A percentile compares a stretch with the other conserved stretches of the same genome.
phyloP scores from a whole-genome alignment of 192 early-diverging fungal species.

The Pilaira anomala region DNA sequence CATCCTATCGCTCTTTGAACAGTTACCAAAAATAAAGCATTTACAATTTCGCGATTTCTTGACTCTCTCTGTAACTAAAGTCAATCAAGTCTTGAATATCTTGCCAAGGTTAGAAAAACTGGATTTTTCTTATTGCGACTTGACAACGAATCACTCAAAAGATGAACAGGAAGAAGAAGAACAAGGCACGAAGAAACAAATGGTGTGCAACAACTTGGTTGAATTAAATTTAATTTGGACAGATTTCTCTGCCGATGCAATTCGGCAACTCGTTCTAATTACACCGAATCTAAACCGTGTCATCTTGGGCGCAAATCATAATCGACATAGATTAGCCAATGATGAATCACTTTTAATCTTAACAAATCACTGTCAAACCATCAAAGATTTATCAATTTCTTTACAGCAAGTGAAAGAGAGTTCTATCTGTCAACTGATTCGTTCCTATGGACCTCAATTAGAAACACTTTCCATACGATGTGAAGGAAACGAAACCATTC shows the following conservation, averaged over 20 bases:
- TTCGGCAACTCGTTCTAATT: neutral
- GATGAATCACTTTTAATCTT: neutral
- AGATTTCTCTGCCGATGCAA: slow-evolving; percentile 10
- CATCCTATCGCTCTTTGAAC: neutral
- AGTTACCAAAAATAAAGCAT: slow-evolving; percentile 5
- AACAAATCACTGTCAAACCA: neutral
- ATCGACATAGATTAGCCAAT: slow-evolving; percentile 5
- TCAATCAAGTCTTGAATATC: slow-evolving; percentile 3
- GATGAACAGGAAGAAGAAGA: neutral
- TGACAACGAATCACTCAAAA: neutral
- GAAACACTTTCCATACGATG: slow-evolving; percentile 8
- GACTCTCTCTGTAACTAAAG: slow-evolving; percentile 6
- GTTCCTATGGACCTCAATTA: neutral
- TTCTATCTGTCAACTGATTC: slow-evolving; percentile 3
- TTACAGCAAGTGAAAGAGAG: slow-evolving; percentile 13
- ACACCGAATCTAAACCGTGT: slow-evolving; percentile 3
- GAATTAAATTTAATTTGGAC: slow-evolving; percentile 10
- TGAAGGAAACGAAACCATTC: slow-evolving; percentile 4
- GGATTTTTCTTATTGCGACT: slow-evolving; percentile 3
- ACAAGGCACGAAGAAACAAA: neutral
- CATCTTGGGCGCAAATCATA: slow-evolving; percentile 18
- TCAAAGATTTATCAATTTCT: slow-evolving; percentile 12
- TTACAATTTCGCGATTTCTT: slow-evolving; percentile 13
- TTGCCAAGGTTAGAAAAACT: neutral
- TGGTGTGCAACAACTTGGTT: neutral